Conservation (phyloP, 371 early-diverging fungal species). For the Mortierella sp. region DNA sequence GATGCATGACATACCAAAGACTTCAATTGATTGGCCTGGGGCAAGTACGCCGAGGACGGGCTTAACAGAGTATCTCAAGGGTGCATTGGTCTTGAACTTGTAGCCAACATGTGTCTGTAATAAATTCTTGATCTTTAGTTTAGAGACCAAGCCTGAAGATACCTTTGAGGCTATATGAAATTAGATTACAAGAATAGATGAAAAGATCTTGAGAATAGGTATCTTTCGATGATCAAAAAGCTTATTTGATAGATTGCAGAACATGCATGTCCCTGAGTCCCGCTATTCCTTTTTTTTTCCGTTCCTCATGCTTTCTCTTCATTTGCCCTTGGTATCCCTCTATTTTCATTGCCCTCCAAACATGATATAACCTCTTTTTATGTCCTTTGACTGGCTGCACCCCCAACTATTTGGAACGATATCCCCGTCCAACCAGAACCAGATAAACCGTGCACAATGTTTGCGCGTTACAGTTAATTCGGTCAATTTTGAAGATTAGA, state of each 20-base stretch:
- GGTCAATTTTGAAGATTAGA: neutral
- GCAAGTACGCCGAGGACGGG: conserved; percentile 67
- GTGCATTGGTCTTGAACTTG: conserved; percentile 77
- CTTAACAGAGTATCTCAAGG: conserved; percentile 68
- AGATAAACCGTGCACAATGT: neutral
- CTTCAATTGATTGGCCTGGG: conserved; percentile 63
- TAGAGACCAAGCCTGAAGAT: conserved; percentile 49
- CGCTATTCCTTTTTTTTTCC: no score
- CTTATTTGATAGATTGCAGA: no score
- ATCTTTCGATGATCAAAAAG: no score
- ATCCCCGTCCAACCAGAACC: neutral
- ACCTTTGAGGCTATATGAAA: conserved; percentile 40
- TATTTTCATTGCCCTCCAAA: no score
- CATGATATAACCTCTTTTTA: no score
- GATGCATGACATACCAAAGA: conserved; percentile 59
- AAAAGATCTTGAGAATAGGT: neutral
- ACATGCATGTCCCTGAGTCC: no score
- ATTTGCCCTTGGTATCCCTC: no score
- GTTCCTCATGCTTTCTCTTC: no score
- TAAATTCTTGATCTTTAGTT: conserved; percentile 60
- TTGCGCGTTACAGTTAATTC: neutral
- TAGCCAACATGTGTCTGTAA: conserved; percentile 62
- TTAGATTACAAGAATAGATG: neutral
- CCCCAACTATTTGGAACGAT: neutral
- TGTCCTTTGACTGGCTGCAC: no score